phyloP scores from a whole-genome alignment of 192 early-diverging fungal genomes.

The Lobulomyces angularis region DNA sequence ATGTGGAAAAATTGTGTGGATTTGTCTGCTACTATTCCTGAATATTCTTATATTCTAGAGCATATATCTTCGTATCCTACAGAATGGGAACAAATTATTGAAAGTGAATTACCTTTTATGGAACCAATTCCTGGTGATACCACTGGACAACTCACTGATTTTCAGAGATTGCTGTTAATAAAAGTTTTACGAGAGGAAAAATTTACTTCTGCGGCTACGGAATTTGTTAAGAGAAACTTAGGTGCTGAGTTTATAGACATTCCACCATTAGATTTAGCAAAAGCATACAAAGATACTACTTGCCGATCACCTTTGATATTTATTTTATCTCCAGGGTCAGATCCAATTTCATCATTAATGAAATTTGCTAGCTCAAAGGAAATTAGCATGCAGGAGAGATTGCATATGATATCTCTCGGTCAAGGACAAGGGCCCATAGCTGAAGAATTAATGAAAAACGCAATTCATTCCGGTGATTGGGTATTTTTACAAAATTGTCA shows the following conservation, averaged over 20 bases:
- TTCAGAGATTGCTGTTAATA: slow-evolving; percentile 39
- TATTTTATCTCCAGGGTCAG: slow-evolving; percentile 49
- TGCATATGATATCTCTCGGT: slow-evolving; percentile 53
- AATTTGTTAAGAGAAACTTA: slow-evolving; percentile 40
- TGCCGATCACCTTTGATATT: slow-evolving; percentile 40
- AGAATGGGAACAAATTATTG: slow-evolving; percentile 36
- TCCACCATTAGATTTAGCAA: slow-evolving; percentile 38
- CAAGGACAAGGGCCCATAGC: slow-evolving; percentile 53
- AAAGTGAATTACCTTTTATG: slow-evolving; percentile 24
- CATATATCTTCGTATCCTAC: slow-evolving; percentile 28
- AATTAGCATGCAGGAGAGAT: slow-evolving; percentile 39
- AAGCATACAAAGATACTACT: slow-evolving; percentile 44
- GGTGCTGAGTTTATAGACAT: slow-evolving; percentile 44
- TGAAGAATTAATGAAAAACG: slow-evolving; percentile 36
- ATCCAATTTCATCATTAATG: slow-evolving; percentile 39
- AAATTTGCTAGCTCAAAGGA: slow-evolving; percentile 43
- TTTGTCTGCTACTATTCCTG: slow-evolving; percentile 20
- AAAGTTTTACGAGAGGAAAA: slow-evolving; percentile 50
- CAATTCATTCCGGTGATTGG: slow-evolving; percentile 39
- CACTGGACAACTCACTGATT: slow-evolving; percentile 18
- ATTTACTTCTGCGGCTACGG: slow-evolving; percentile 28
- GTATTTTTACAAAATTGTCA: slow-evolving; percentile 55
- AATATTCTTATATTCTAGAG: slow-evolving; percentile 27
- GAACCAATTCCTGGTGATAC: slow-evolving; percentile 25
- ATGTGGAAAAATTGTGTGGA: slow-evolving; percentile 48